Evolutionary conservation across 208 protist genomes (phyloP).

Genomic region (Trypanosoma vivax): DNA sequence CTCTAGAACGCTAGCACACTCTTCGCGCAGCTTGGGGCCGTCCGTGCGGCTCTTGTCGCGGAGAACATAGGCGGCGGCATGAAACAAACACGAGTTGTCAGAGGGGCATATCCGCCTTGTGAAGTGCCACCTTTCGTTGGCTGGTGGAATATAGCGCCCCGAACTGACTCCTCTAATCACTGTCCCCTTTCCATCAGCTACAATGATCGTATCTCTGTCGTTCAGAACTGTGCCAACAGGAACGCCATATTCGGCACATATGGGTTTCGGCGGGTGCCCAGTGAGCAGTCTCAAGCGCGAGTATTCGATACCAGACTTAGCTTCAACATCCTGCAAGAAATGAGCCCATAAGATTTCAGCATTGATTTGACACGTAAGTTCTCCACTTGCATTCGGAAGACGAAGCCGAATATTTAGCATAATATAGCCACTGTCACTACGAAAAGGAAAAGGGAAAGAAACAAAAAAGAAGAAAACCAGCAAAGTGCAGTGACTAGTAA

Average conservation of each 20-base stretch:
- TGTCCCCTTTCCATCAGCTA: constrained; percentile 69
- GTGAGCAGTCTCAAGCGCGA: constrained; percentile 45
- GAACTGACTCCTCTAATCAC: constrained; percentile 51
- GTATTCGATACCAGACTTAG: constrained; percentile 26
- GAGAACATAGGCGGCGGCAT: constrained; percentile 89
- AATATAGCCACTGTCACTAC: constrained; percentile 3
- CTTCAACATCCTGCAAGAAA: constrained; percentile 30
- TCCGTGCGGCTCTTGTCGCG: constrained; percentile 73
- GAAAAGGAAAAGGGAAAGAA: not conserved
- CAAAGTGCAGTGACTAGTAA: not conserved
- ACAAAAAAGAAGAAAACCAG: not conserved
- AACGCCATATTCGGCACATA: constrained; percentile 29
- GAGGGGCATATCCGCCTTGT: constrained; percentile 78
- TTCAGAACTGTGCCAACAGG: constrained; percentile 31
- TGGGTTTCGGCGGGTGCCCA: constrained; percentile 74
- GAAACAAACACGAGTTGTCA: constrained; percentile 95
- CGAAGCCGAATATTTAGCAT: constrained; percentile 66
- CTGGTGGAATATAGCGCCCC: constrained; percentile 74
- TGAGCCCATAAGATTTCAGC: constrained; percentile 27
- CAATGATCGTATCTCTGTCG: constrained; percentile 59
- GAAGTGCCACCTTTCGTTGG: constrained; percentile 69
- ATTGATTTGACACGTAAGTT: constrained; percentile 38
- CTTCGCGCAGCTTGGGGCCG: constrained; percentile 57
- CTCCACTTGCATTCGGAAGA: constrained; percentile 34
- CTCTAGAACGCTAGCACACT: constrained; percentile 72